phyloP scores from a whole-genome alignment of 768 basidiomycete genomes.

The Leccinum variicolor region DNA sequence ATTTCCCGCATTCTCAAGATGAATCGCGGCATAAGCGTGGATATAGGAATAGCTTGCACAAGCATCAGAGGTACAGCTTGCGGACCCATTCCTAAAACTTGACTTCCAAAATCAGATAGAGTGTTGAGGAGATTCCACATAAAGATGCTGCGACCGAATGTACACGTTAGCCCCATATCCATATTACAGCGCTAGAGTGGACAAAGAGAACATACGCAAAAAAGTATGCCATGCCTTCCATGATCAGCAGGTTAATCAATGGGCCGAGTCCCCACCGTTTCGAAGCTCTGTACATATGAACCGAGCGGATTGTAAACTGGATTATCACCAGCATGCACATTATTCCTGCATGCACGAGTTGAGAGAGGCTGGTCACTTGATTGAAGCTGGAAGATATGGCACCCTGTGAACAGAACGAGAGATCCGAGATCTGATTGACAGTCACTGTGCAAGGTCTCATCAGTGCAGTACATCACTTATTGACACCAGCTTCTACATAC shows the following conservation, averaged over 20 bases:
- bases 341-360: background rate
- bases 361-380: background rate
- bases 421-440: background rate
- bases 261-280: background rate
- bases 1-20: too few relatives aligned
- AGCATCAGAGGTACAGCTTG: too few relatives aligned
- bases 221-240: background rate
- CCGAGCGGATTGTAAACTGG: background rate
- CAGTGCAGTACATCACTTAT: background rate
- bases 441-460: background rate
- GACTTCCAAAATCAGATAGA: too few relatives aligned
- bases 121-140: background rate
- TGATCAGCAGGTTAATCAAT: background rate
- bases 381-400: background rate
- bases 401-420: background rate
- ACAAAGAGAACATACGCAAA: background rate
- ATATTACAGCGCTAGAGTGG: too few relatives aligned
- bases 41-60: too few relatives aligned
- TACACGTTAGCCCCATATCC: background rate
- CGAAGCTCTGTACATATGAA: background rate
- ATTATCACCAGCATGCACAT: background rate
- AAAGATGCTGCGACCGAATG: background rate
- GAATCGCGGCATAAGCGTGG: too few relatives aligned
- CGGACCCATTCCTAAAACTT: too few relatives aligned
- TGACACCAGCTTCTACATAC: too few relatives aligned